These are phyloP conservation scores for Castanea sativa DNA, from an alignment of 306 rosid genomes.

Conservation along the genomic window DNA sequence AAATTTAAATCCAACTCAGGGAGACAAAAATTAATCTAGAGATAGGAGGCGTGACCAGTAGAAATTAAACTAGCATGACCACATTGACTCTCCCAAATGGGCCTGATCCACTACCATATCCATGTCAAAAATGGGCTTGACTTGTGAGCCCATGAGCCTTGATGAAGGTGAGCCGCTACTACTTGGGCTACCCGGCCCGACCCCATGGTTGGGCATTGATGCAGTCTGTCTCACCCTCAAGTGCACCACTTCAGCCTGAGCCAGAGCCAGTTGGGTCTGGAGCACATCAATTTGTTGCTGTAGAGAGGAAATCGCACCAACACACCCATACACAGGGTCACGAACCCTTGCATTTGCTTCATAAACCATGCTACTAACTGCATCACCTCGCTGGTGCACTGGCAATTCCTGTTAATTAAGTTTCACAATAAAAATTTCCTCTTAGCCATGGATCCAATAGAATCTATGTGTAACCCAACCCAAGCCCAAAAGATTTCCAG, in stretches of 20 bases:
- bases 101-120: slow-evolving; percentile 57
- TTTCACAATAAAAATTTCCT: neutral
- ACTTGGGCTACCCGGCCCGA: slow-evolving; percentile 59
- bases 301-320: slow-evolving; percentile 76
- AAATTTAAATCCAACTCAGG: slow-evolving; percentile 2
- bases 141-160: slow-evolving; percentile 46
- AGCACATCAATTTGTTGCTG: slow-evolving; percentile 73
- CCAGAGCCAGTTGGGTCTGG: slow-evolving; percentile 75
- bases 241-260: slow-evolving; percentile 92
- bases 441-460: neutral
- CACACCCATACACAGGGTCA: slow-evolving; percentile 89
- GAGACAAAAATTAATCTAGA: slow-evolving; percentile 1
- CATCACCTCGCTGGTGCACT: slow-evolving; percentile 72
- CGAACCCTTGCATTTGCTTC: slow-evolving; percentile 87
- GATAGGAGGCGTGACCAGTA: neutral
- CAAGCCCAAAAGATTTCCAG: too few species aligned
- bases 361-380: slow-evolving; percentile 87
- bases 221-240: slow-evolving; percentile 52
- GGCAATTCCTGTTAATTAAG: slow-evolving; percentile 60
- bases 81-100: slow-evolving; percentile 55
- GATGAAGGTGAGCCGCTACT: slow-evolving; percentile 60
- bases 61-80: slow-evolving; percentile 37
- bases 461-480: too few species aligned
- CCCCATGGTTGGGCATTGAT: slow-evolving; percentile 37
- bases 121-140: slow-evolving; percentile 52